Percentiles rank a stretch among this genome's conserved stretches.
Evolutionary conservation across 2,329 filamentous ascomycete species (phyloP).

Genomic region (Fusarium newnesense): DNA sequence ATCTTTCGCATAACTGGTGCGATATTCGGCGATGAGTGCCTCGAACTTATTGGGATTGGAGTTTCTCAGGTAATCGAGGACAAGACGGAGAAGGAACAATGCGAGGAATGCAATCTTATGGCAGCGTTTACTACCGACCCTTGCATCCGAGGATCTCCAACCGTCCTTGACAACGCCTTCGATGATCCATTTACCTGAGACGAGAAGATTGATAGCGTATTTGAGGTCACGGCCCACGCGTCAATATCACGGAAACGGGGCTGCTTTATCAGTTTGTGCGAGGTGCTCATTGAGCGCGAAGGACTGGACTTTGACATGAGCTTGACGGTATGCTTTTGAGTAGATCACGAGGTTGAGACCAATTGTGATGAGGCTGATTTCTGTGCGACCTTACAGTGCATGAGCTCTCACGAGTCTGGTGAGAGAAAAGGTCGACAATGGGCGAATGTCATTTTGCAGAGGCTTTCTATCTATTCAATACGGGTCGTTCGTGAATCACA

Average conservation of each 20-base stretch:
- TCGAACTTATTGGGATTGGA: accelerated
- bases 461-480: accelerated
- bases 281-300: background rate
- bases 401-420: no score
- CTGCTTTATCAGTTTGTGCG: no score
- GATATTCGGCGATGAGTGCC: accelerated
- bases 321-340: no score
- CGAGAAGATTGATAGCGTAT: background rate
- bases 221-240: background rate
- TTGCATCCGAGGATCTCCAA: background rate
- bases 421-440: background rate
- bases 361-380: background rate
- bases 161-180: background rate
- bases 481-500: background rate
- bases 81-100: background rate
- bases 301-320: background rate
- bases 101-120: background rate
- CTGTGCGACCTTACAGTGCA: background rate
- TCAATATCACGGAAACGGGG: background rate
- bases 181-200: background rate
- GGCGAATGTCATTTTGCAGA: no score
- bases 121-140: background rate
- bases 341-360: accelerated
- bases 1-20: accelerated
- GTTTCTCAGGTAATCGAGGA: background rate